Percentiles rank a stretch among this genome's conserved stretches.
Conservation (phyloP, 129 eudicot species). For the Glebionis coronaria region DNA sequence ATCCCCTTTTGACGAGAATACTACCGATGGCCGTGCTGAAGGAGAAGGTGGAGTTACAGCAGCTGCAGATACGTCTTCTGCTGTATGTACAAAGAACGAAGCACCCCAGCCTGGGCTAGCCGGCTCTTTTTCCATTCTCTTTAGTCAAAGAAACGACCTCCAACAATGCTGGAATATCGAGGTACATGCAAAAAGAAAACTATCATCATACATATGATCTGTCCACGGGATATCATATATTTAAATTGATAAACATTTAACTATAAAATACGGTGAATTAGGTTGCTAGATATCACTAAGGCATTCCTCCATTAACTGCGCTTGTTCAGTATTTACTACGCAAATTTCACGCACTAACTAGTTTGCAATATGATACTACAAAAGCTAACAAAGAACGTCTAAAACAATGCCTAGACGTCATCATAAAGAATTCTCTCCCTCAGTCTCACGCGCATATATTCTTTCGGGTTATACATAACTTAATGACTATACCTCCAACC, state of each 20-base stretch:
- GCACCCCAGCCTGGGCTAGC: constrained; percentile 79
- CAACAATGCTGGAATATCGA: background rate
- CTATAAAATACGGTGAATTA: too few species aligned
- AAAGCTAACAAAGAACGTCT: background rate
- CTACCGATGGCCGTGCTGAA: constrained; percentile 84
- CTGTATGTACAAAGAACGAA: constrained; percentile 68
- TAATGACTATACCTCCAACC: too few species aligned
- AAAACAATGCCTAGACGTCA: background rate
- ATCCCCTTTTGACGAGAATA: constrained; percentile 76
- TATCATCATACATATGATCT: background rate
- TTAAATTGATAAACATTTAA: too few species aligned
- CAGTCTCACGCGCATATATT: too few species aligned
- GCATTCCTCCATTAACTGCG: too few species aligned
- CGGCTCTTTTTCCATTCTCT: constrained; percentile 53
- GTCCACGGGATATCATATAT: too few species aligned
- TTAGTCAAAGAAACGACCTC: constrained; percentile 25
- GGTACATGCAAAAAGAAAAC: constrained; percentile 2
- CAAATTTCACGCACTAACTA: too few species aligned
- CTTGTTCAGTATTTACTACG: too few species aligned
- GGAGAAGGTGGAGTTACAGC: constrained; percentile 67
- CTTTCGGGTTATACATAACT: too few species aligned
- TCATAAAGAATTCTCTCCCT: too few species aligned
- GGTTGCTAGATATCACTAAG: too few species aligned
- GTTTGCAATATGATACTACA: too few species aligned
- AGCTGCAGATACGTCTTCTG: constrained; percentile 69